Evolutionary conservation across 139 green algal species (phyloP).

Genomic region (Zygnema cylindricum): DNA sequence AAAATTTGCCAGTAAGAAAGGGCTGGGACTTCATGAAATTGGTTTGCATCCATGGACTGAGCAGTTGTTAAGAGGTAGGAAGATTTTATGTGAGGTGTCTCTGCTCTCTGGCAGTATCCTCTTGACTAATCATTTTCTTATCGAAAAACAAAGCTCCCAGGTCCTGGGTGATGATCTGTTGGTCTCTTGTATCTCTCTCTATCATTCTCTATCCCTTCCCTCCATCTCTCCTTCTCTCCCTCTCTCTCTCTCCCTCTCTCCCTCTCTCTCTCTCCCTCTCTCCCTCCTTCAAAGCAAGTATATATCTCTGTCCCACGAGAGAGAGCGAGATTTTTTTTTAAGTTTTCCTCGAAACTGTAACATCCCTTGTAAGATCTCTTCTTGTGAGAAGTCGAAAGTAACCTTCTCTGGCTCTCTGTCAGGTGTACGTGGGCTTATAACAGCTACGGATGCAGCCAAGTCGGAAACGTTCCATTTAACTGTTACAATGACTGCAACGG

Average conservation of each 20-base stretch:
- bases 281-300: background rate
- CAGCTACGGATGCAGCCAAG: background rate
- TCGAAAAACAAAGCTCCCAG: background rate
- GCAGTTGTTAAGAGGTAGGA: too few relatives aligned
- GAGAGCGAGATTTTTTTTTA: too few relatives aligned
- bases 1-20: background rate
- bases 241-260: background rate
- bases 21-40: too few relatives aligned
- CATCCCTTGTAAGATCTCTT: background rate
- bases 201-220: background rate
- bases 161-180: too few relatives aligned
- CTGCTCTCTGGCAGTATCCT: too few relatives aligned
- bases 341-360: too few relatives aligned
- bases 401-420: background rate
- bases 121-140: background rate
- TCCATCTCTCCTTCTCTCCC: background rate
- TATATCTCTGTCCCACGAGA: background rate
- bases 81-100: too few relatives aligned
- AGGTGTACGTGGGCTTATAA: background rate
- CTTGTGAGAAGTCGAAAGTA: background rate
- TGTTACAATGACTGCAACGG: constrained; percentile 49
- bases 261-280: too few relatives aligned
- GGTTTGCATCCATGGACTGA: too few relatives aligned
- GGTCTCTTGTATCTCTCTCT: background rate
- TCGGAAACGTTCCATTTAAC: constrained; percentile 7